Percentiles rank a stretch among this genome's conserved stretches.
Evolutionary conservation across 2,329 filamentous ascomycete species (phyloP).

Genomic region (Blastomyces parvus): DNA sequence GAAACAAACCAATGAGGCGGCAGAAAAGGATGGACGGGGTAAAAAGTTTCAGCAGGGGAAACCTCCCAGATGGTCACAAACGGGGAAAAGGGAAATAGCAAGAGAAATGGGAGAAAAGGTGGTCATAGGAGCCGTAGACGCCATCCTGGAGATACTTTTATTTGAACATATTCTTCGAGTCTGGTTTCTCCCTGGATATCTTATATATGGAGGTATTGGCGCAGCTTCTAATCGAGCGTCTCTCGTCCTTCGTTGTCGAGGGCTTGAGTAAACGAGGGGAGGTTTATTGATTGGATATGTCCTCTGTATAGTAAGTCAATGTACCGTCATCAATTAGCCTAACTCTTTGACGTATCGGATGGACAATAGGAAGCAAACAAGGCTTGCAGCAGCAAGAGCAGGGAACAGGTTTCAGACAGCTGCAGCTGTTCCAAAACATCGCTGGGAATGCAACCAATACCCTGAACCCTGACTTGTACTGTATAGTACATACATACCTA

Average conservation of each 20-base stretch:
- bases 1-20: background rate
- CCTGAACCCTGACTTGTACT: no score
- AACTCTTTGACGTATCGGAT: background rate
- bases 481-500: background rate
- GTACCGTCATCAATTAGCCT: background rate
- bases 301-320: background rate
- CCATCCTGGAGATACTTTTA: background rate
- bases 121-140: background rate
- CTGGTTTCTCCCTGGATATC: background rate
- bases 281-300: background rate
- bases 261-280: background rate
- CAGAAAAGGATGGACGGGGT: background rate
- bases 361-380: background rate
- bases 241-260: background rate
- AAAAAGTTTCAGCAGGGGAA: background rate
- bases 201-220: background rate
- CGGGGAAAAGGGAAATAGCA: slow-evolving; percentile 1
- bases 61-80: background rate
- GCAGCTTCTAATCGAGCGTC: background rate
- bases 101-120: background rate
- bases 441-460: background rate
- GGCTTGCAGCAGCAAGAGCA: background rate
- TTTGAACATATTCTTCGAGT: background rate
- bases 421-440: background rate
- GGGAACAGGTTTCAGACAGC: background rate